Conservation (phyloP, 2,329 filamentous ascomycete genomes). For the Bipolaris gigantea region DNA sequence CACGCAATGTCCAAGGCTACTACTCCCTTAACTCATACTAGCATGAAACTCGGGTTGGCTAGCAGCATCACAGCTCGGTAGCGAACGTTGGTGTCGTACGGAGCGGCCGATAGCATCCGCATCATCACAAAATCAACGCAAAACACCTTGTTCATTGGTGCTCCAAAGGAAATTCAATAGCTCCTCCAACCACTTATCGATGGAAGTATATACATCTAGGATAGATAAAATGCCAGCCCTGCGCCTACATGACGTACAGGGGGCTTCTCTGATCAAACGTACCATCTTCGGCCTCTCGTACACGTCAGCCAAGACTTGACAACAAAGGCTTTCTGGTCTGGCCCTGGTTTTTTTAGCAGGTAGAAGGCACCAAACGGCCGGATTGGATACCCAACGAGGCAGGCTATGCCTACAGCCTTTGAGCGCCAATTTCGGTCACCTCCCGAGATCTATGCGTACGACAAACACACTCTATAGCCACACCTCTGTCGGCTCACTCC, state of each 20-base stretch:
- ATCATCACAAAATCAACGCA: constrained; percentile 9
- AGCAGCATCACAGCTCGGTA: constrained; percentile 23
- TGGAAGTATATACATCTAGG: not conserved
- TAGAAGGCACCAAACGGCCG: not conserved
- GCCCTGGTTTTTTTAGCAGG: not conserved
- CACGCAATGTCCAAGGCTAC: not conserved
- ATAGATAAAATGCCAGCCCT: not conserved
- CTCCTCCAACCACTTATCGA: not conserved
- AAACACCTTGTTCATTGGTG: constrained; percentile 18
- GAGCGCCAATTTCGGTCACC: constrained; percentile 23
- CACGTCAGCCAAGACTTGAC: not conserved
- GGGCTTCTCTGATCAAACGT: not conserved
- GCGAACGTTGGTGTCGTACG: constrained; percentile 38
- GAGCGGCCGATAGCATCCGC: constrained; percentile 37
- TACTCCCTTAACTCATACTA: not conserved
- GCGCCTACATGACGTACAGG: not conserved
- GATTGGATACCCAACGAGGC: constrained; percentile 10
- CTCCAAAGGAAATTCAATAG: not conserved
- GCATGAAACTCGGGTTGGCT: constrained; percentile 3
- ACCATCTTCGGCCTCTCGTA: not conserved
- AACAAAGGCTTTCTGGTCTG: not conserved
- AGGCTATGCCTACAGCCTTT: constrained; percentile 27
- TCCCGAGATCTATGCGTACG: constrained; percentile 28
- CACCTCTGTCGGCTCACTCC: constrained; percentile 24
- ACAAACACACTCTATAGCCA: constrained; percentile 34